Conservation (phyloP, 331 rosid species). For the Pyrus hybrid region DNA sequence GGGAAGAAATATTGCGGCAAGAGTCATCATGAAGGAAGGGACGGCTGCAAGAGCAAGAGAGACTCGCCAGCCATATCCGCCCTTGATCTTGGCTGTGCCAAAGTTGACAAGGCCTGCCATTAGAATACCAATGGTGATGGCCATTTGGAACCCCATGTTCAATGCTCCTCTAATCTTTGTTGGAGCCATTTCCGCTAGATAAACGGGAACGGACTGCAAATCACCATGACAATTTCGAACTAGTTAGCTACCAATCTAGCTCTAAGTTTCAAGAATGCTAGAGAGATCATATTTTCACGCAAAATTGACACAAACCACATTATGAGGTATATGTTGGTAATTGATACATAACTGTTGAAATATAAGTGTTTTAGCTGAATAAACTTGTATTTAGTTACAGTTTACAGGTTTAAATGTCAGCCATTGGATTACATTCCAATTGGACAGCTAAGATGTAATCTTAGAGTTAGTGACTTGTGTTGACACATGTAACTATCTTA, state of each 20-base stretch:
- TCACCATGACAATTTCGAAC: background rate
- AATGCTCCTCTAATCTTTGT: conserved; percentile 33
- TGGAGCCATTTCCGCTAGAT: conserved; percentile 39
- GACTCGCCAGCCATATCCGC: conserved; percentile 32
- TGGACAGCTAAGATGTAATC: too few species aligned
- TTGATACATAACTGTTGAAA: background rate
- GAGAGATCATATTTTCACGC: background rate
- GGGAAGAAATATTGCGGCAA: conserved; percentile 56
- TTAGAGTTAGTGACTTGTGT: too few species aligned
- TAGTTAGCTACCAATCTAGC: background rate
- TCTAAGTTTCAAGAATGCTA: background rate
- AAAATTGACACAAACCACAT: background rate
- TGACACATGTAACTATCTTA: too few species aligned
- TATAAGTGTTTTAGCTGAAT: too few species aligned
- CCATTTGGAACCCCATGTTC: conserved; percentile 39
- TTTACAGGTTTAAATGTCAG: too few species aligned
- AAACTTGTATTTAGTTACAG: too few species aligned
- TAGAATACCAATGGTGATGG: conserved; percentile 29
- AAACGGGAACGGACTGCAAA: conserved; percentile 29
- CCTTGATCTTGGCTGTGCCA: conserved; percentile 23
- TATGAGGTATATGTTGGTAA: background rate
- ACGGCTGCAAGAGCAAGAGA: conserved; percentile 41
- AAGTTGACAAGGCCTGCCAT: conserved; percentile 27
- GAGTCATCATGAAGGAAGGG: conserved; percentile 52
- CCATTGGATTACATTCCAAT: too few species aligned